A percentile compares a stretch with the other conserved stretches of the same genome.
Conservation (phyloP, 345 rosid species). For the Eucalyptus tenuipes region DNA sequence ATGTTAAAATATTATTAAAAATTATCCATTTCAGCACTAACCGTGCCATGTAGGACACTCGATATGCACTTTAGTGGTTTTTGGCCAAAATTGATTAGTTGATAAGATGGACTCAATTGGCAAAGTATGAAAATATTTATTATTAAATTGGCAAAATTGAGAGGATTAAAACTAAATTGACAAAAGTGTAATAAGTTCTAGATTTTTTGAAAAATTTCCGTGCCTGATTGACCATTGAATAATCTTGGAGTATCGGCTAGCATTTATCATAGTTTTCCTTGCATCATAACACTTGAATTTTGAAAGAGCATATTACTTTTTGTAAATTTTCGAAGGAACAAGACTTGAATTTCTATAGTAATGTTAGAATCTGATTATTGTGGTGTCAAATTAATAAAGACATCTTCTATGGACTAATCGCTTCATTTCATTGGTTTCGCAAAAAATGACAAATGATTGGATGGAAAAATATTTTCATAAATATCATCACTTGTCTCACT, state of each 20-base stretch:
- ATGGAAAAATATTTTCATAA: no score
- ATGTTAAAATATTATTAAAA: no score
- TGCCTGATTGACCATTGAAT: background rate
- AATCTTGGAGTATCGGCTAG: background rate
- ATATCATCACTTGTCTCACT: background rate
- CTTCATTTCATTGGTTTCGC: background rate
- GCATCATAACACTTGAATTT: background rate
- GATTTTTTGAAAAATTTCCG: background rate
- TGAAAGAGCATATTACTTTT: background rate
- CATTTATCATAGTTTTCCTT: background rate
- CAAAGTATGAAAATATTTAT: no score
- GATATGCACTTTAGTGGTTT: accelerated
- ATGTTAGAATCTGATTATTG: background rate
- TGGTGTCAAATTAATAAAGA: background rate
- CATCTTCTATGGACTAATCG: background rate
- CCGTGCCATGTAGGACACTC: accelerated
- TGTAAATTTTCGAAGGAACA: background rate
- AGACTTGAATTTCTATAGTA: background rate
- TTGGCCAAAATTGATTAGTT: no score
- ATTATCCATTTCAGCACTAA: accelerated
- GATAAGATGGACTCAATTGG: accelerated
- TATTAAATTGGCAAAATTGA: background rate
- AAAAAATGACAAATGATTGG: background rate
- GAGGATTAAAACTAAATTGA: no score
- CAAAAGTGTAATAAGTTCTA: background rate